A percentile compares a stretch with the other conserved stretches of the same genome.
These are phyloP conservation scores for Melanogaster broomeanus DNA, from an alignment of 768 basidiomycete species.

Conservation along the genomic window DNA sequence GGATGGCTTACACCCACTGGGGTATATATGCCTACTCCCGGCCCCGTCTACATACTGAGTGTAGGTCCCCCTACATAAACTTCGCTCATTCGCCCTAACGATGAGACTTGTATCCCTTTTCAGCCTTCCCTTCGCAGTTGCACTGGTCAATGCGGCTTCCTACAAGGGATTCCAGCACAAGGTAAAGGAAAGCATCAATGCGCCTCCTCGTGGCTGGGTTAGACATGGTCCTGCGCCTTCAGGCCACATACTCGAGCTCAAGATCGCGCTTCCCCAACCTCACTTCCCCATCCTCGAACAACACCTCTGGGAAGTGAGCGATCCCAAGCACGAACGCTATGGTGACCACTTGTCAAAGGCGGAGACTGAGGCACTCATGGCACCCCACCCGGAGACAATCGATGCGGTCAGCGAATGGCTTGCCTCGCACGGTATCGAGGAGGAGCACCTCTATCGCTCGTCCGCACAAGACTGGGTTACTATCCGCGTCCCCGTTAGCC, in stretches of 20 bases:
- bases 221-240: slow-evolving; percentile 43
- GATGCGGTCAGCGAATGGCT: slow-evolving; percentile 64
- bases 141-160: slow-evolving; percentile 10
- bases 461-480: slow-evolving; percentile 72
- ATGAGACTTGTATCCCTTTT: slow-evolving; percentile 9
- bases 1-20: not conserved
- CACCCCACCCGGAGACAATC: slow-evolving; percentile 56
- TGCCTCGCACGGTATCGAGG: slow-evolving; percentile 50
- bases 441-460: slow-evolving; percentile 51
- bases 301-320: slow-evolving; percentile 57
- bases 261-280: slow-evolving; percentile 57
- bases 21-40: not conserved
- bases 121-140: slow-evolving; percentile 9
- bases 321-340: slow-evolving; percentile 55
- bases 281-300: slow-evolving; percentile 51
- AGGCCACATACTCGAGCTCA: slow-evolving; percentile 51
- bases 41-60: not conserved
- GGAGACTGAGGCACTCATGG: slow-evolving; percentile 61
- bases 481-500: slow-evolving; percentile 53
- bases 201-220: slow-evolving; percentile 51
- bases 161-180: slow-evolving; percentile 21
- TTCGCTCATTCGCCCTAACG: not conserved
- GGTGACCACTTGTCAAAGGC: slow-evolving; percentile 62
- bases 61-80: not conserved
- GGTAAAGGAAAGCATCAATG: slow-evolving; percentile 51